Base-by-base conservation (phyloP, 2,329 filamentous ascomycete genomes). In the Calycina herbarum region DNA sequence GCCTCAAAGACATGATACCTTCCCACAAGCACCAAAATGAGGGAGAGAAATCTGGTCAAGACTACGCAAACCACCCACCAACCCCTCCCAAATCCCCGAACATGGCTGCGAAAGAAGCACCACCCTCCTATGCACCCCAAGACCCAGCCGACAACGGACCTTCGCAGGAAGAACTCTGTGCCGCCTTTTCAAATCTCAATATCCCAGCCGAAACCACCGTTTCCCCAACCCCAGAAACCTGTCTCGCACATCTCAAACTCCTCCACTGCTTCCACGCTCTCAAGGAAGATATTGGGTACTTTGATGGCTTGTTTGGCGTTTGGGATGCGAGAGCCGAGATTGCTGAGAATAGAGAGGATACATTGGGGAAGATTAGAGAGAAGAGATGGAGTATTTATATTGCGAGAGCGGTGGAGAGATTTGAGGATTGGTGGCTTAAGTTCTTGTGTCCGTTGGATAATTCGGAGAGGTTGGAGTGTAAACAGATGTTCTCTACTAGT, bases 371-470 rank as follows among this genome's bases (percentile, higher is more conserved):
- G 60, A 78, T 91, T 35, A 81, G 86, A 15, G 90, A 93, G 78
- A 92, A 92, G 79, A 80, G 90, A 73, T 93, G 91, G 91, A 84
- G 85, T 0, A 74, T 93, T 10, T 93, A 87, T 73, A 82, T 92
- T 5, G 83, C 87, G 1, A 82, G 87, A 59, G 90, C 90, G 0
- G 89, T 87, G 0, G 84, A 89, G 59, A 82, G 91, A 6, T 94
- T 92, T 71, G 81, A 86, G 66, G 75, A 76, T 1, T 94, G 90
- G 91, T 90, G 87, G 84, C 73, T 79, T 1, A 74, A 70, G 2
- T 70, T 77, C 0, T 68, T 79, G 42, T 72, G 40, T 42, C 40
- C 62, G 20, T 57, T 67, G 38, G 66, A 72, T 57, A 63, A 63
- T 2, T 54, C 70, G 69, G 76, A 7, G 59, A 72, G 38, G 69